These are phyloP conservation scores for Drosera spatulata DNA, from an alignment of 179 eudicot species.

Conservation along the genomic window DNA sequence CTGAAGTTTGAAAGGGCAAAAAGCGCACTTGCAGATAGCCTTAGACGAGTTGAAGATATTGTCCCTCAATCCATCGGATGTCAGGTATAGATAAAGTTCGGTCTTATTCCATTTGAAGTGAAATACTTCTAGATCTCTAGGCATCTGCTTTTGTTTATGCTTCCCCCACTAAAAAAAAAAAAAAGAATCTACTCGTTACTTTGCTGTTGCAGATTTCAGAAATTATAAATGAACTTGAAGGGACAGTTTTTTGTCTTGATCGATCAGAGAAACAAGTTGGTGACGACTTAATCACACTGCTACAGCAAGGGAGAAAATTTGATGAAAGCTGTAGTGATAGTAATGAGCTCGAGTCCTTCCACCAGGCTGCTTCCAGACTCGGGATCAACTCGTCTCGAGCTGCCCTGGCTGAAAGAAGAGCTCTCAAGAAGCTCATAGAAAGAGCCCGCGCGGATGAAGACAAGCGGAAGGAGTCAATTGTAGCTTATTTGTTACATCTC, in stretches of 20 bases:
- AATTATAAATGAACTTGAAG: conserved; percentile 53
- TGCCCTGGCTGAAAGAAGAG: conserved; percentile 81
- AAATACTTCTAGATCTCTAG: too few relatives aligned
- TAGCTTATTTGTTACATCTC: conserved; percentile 79
- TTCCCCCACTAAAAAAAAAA: too few relatives aligned
- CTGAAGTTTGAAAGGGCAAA: conserved; percentile 87
- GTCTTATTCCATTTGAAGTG: too few relatives aligned
- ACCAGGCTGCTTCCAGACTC: conserved; percentile 78
- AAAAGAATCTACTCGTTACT: too few relatives aligned
- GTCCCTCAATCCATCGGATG: conserved; percentile 79
- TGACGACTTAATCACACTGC: conserved; percentile 75
- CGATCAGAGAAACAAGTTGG: conserved; percentile 85
- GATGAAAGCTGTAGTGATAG: conserved; percentile 53
- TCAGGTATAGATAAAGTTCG: conserved; percentile 35
- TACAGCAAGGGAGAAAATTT: conserved; percentile 82
- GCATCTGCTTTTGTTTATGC: too few relatives aligned
- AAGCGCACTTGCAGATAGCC: conserved; percentile 69
- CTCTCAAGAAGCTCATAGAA: conserved; percentile 82
- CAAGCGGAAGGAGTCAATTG: conserved; percentile 89
- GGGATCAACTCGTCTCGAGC: conserved; percentile 89
- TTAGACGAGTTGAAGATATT: conserved; percentile 76
- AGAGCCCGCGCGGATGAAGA: conserved; percentile 86
- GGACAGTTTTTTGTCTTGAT: conserved; percentile 63
- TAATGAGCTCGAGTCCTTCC: conserved; percentile 83
- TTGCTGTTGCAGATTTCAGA: conserved; percentile 58